phyloP scores from a whole-genome alignment of 805 yeast species.

The Zygotorulaspora florentina region DNA sequence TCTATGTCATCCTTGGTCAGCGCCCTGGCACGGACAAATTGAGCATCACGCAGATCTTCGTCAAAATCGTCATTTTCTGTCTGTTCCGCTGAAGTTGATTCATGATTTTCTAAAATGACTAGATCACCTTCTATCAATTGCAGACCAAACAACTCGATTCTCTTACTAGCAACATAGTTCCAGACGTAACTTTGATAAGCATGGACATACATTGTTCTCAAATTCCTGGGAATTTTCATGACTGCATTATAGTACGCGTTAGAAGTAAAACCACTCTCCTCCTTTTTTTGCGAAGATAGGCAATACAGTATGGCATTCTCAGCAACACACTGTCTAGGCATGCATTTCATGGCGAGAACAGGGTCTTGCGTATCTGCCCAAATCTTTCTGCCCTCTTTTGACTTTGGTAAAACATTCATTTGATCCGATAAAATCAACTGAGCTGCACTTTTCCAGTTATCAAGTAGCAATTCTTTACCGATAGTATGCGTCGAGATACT shows the following conservation, averaged over 20 bases:
- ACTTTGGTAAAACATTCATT: constrained; percentile 75
- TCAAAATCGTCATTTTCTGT: constrained; percentile 52
- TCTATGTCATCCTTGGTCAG: constrained; percentile 71
- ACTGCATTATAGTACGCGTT: constrained; percentile 73
- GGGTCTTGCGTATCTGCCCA: constrained; percentile 79
- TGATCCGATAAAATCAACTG: constrained; percentile 81
- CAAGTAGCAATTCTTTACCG: constrained; percentile 67
- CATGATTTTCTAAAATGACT: constrained; percentile 43
- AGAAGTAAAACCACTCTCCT: constrained; percentile 44
- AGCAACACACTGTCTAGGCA: constrained; percentile 89
- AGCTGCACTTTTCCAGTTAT: constrained; percentile 76
- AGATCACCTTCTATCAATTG: constrained; percentile 77
- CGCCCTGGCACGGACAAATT: constrained; percentile 62
- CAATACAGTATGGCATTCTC: constrained; percentile 68
- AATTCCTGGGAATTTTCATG: constrained; percentile 85
- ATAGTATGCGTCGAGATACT: constrained; percentile 85
- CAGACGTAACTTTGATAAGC: constrained; percentile 96
- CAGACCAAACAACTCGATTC: constrained; percentile 68
- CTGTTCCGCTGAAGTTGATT: constrained; percentile 21
- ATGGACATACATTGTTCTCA: constrained; percentile 93
- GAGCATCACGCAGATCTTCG: constrained; percentile 64
- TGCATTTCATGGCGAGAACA: constrained; percentile 53
- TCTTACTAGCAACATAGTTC: constrained; percentile 79
- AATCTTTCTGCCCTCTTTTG: constrained; percentile 72
- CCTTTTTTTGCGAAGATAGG: constrained; percentile 49